A percentile compares a stretch with the other conserved stretches of the same genome.
These are phyloP conservation scores for Candida taoyuanica DNA, from an alignment of 805 yeast genomes.

Conservation along the genomic window DNA sequence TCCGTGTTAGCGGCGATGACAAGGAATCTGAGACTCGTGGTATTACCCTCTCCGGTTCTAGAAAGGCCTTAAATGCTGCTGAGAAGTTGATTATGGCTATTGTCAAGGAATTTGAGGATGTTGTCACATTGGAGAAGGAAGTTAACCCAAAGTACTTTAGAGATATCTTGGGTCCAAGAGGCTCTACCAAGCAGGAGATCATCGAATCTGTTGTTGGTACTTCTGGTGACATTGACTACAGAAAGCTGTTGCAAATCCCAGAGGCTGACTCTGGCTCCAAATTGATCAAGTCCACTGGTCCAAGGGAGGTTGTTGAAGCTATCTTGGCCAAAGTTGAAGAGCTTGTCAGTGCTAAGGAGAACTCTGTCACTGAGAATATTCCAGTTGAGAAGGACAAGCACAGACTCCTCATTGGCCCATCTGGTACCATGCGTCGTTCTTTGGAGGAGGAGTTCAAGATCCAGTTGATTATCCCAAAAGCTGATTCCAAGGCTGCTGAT, in stretches of 20 bases:
- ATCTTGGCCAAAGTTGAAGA: constrained; percentile 57
- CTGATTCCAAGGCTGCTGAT: constrained; percentile 40
- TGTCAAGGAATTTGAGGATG: constrained; percentile 50
- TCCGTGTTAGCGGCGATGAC: constrained; percentile 40
- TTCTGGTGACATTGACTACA: constrained; percentile 42
- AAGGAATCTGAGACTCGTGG: constrained; percentile 49
- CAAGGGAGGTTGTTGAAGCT: constrained; percentile 64
- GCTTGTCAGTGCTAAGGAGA: constrained; percentile 62
- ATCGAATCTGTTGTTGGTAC: constrained; percentile 72
- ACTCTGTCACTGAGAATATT: constrained; percentile 45
- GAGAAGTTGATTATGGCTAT: constrained; percentile 55
- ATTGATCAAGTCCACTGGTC: constrained; percentile 66
- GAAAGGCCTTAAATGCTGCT: constrained; percentile 70
- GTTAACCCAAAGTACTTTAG: constrained; percentile 20
- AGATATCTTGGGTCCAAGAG: constrained; percentile 18
- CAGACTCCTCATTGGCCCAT: constrained; percentile 73
- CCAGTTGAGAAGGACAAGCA: constrained; percentile 71
- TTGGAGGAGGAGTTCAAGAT: constrained; percentile 69
- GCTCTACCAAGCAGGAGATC: constrained; percentile 66
- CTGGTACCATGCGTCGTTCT: constrained; percentile 68
- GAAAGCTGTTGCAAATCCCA: constrained; percentile 65
- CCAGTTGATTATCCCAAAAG: constrained; percentile 61
- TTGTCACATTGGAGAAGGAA: constrained; percentile 17
- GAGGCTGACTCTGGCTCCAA: constrained; percentile 53
- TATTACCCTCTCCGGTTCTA: constrained; percentile 74